A percentile compares a stretch with the other conserved stretches of the same genome.
Conservation (phyloP, 352 stramenopile genomes). For the Globisporangium okanoganense region DNA sequence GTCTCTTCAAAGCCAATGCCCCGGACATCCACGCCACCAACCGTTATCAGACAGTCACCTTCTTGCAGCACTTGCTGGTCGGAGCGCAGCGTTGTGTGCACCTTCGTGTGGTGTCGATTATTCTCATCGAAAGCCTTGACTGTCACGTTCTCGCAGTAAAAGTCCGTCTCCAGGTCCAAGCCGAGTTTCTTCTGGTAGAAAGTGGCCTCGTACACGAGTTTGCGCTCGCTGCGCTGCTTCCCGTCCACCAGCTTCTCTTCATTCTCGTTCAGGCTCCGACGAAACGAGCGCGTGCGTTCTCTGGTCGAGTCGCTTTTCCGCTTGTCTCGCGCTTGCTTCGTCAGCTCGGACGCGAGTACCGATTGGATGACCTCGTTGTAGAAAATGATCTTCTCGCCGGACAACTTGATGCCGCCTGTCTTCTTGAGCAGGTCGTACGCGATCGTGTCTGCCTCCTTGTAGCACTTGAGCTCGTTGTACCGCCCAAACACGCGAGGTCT, state of each 20-base stretch:
- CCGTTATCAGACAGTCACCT: constrained; percentile 65
- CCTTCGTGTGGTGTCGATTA: constrained; percentile 40
- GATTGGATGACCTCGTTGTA: constrained; percentile 86
- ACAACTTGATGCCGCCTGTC: constrained; percentile 60
- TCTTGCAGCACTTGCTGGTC: constrained; percentile 71
- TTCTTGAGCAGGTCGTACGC: constrained; percentile 82
- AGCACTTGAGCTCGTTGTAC: constrained; percentile 87
- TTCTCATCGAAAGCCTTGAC: constrained; percentile 74
- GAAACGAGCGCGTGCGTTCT: constrained; percentile 67
- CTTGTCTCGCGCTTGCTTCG: constrained; percentile 69
- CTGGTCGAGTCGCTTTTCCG: constrained; percentile 51
- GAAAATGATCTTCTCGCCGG: constrained; percentile 85
- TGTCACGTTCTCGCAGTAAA: constrained; percentile 87
- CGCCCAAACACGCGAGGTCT: constrained; percentile 83
- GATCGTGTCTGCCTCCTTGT: constrained; percentile 86
- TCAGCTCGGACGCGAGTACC: constrained; percentile 66
- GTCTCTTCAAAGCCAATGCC: constrained; percentile 86
- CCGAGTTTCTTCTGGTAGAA: constrained; percentile 84
- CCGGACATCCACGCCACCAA: constrained; percentile 79
- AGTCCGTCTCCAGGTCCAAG: constrained; percentile 86
- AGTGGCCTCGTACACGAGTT: constrained; percentile 75
- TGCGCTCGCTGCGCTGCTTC: constrained; percentile 30
- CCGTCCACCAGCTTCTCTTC: constrained; percentile 36
- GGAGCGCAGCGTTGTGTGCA: constrained; percentile 48
- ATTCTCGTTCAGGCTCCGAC: constrained; percentile 60